Evolutionary conservation across 352 stramenopile species (phyloP), one percentile per base, ranked within the genome.

Genomic region (Phytopythium litorale): DNA sequence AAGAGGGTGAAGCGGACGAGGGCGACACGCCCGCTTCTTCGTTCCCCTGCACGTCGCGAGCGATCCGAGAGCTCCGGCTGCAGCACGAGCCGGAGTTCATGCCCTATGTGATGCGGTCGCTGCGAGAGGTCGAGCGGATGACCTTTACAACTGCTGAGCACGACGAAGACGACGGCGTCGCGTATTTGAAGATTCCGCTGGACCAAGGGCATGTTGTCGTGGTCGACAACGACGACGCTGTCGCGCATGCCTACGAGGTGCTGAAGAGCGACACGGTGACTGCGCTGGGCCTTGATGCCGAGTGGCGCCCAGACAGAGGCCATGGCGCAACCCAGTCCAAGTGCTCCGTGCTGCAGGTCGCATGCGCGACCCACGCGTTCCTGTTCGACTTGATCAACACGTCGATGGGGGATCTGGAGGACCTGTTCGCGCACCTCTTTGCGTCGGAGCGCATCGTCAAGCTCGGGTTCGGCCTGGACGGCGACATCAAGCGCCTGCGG

Each of bases 51-150:
- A 79, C 72, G 5, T 71, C 68, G 32, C 80, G 78, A 38, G 78
- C 76, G 4, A 81, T 88, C 35, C 65, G 67, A 1, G 82, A 92
- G 57, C 79, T 89, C 62, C 82, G 84, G 48, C 64, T 92, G 19
- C 68, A 89, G 40, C 76, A 88, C 50, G 81, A 90, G 25, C 59
- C 68, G 37, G 80, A 89, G 62, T 92, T 92, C 53, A 81, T 87
- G 71, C 72, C 81, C 7, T 84, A 83, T 51, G 56, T 89, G 35
- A 56, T 87, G 67, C 60, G 67, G 12, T 71, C 71, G 13, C 55
- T 60, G 2, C 55, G 38, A 1, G 53, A 61, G 13, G 4, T 19
- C 48, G 37, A 64, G 33, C 48, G 49, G 7, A 45, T 56, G 56
- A 35, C 28, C 8, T 30, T 48, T 12, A 51, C 33, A 5, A 51